Percentiles rank a stretch among this genome's conserved stretches.
phyloP scores from a whole-genome alignment of 352 stramenopile genomes.

The Globisporangium orthogonon region DNA sequence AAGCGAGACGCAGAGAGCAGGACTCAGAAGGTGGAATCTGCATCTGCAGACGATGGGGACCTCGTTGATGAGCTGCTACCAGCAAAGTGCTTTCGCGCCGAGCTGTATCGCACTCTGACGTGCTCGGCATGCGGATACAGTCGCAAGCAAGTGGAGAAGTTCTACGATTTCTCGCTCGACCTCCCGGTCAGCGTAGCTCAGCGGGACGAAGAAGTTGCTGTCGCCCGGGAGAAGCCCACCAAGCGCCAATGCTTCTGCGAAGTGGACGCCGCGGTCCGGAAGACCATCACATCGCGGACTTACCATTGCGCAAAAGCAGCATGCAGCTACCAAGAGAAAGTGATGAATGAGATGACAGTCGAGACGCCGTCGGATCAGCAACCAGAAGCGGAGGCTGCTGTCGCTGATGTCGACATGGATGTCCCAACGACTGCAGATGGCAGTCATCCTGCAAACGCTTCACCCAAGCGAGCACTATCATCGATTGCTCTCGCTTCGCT shows the following conservation, averaged over 20 bases:
- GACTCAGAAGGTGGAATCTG: conserved; percentile 8
- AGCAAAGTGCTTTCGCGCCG: conserved; percentile 71
- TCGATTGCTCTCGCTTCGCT: conserved; percentile 52
- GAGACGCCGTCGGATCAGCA: conserved; percentile 2
- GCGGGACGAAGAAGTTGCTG: conserved; percentile 5
- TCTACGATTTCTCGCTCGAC: conserved; percentile 86
- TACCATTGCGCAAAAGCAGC: conserved; percentile 55
- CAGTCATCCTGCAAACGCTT: neutral
- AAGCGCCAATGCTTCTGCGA: conserved; percentile 64
- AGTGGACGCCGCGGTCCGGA: conserved; percentile 24
- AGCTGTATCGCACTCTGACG: conserved; percentile 71
- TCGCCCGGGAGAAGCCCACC: conserved; percentile 6
- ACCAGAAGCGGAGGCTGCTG: neutral
- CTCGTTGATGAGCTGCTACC: conserved; percentile 52
- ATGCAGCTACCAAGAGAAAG: conserved; percentile 59
- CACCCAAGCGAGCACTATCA: conserved; percentile 4
- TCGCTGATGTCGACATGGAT: neutral
- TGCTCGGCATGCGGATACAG: conserved; percentile 75
- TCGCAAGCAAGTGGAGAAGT: conserved; percentile 70
- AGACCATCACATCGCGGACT: conserved; percentile 27
- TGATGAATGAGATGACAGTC: conserved; percentile 4
- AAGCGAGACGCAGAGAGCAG: conserved; percentile 14
- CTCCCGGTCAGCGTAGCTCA: conserved; percentile 36
- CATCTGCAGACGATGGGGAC: conserved; percentile 22
- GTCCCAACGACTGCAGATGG: neutral